phyloP scores from a whole-genome alignment of 257 asterid genomes.

The Solanum rostratum region DNA sequence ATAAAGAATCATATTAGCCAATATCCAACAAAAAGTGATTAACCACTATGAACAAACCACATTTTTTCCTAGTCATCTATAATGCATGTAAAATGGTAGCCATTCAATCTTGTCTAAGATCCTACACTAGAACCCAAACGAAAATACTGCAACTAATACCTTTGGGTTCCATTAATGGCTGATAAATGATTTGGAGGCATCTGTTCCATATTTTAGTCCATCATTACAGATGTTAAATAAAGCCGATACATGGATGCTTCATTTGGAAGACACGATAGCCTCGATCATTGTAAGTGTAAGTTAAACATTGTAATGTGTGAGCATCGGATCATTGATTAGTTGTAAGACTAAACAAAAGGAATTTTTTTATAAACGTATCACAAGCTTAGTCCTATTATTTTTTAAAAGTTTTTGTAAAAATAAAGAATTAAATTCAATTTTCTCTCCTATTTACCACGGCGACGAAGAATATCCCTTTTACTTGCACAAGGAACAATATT shows the following conservation, averaged over 20 bases:
- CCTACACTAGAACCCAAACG: neutral
- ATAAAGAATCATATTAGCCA: constrained; percentile 1
- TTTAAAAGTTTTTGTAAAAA: neutral
- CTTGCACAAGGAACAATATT: neutral
- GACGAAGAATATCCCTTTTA: neutral
- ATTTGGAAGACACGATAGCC: neutral
- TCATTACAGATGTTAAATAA: neutral
- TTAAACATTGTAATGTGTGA: neutral
- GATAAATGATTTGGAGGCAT: neutral
- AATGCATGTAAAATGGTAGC: neutral
- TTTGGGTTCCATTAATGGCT: neutral
- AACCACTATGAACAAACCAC: neutral
- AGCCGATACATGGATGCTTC: neutral
- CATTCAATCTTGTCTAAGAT: neutral
- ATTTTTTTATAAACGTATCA: neutral
- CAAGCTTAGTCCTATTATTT: neutral
- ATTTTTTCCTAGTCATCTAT: neutral
- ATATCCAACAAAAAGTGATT: neutral
- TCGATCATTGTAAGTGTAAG: neutral
- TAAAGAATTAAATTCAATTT: neutral
- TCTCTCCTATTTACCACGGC: neutral
- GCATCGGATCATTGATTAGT: neutral
- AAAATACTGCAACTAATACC: neutral
- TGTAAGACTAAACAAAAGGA: neutral
- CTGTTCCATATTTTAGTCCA: neutral